Conservation (phyloP, 345 rosid species). For the Populus pruinosa region DNA sequence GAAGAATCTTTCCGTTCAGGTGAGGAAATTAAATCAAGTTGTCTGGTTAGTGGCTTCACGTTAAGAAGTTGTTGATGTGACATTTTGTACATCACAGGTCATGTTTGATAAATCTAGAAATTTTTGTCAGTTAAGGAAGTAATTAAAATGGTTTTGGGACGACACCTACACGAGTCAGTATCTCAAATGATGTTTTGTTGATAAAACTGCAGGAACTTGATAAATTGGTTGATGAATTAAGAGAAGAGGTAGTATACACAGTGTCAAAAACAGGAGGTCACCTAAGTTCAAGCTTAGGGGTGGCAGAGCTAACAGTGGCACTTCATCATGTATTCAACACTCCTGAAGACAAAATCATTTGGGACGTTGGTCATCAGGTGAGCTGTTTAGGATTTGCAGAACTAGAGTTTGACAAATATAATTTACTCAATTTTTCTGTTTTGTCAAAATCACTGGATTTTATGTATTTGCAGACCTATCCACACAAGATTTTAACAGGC, state of each 20-base stretch:
- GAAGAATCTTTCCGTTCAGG: slow-evolving; percentile 42
- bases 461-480: slow-evolving; percentile 29
- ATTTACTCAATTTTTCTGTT: too few species aligned
- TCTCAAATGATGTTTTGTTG: neutral
- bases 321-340: slow-evolving; percentile 51
- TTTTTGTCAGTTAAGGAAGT: too few species aligned
- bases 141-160: too few species aligned
- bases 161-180: neutral
- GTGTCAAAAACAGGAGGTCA: slow-evolving; percentile 56
- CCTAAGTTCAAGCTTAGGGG: slow-evolving; percentile 49
- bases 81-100: too few species aligned
- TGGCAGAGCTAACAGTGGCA: slow-evolving; percentile 48
- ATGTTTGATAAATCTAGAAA: too few species aligned
- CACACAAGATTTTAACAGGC: slow-evolving; percentile 47
- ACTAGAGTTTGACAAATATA: too few species aligned
- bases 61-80: too few species aligned
- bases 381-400: neutral
- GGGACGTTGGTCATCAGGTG: slow-evolving; percentile 69
- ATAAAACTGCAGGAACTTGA: slow-evolving; percentile 35
- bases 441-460: too few species aligned
- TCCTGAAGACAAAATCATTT: slow-evolving; percentile 48
- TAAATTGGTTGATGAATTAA: slow-evolving; percentile 32
- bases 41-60: too few species aligned
- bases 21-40: neutral
- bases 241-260: slow-evolving; percentile 41